Conservation (phyloP, 1,284 basidiomycete genomes). For the Ganoderma lucidum region DNA sequence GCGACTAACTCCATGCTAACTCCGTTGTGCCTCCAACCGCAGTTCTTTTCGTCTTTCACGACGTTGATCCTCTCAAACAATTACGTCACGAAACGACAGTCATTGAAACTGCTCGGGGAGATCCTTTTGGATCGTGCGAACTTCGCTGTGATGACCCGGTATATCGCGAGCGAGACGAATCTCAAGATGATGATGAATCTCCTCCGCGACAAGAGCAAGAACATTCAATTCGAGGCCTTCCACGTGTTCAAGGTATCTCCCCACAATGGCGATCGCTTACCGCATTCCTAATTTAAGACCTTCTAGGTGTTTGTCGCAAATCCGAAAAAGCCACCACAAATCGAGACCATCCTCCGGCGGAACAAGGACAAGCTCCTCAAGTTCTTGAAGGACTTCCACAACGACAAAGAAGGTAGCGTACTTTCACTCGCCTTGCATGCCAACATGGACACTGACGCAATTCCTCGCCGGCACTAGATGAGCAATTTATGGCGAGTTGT, state of each 20-base stretch:
- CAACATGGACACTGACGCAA: conserved; percentile 10
- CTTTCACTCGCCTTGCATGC: conserved; percentile 1
- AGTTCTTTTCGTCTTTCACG: conserved; percentile 97
- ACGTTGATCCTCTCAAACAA: conserved; percentile 92
- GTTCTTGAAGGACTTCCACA: conserved; percentile 95
- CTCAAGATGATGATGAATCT: conserved; percentile 99
- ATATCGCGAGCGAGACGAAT: conserved; percentile 92
- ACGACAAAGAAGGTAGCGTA: conserved; percentile 91
- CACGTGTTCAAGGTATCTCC: conserved; percentile 96
- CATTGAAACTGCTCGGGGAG: conserved; percentile 97
- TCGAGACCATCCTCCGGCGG: conserved; percentile 89
- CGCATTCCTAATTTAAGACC: neutral
- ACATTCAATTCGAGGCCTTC: conserved; percentile 99
- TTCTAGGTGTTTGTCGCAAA: conserved; percentile 96
- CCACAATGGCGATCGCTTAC: neutral
- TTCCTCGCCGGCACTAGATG: conserved; percentile 60
- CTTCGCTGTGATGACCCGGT: conserved; percentile 98
- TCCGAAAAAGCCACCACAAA: conserved; percentile 97
- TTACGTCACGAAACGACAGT: conserved; percentile 99
- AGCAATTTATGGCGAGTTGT: conserved; percentile 84
- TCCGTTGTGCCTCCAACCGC: conserved; percentile 16
- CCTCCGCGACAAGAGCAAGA: conserved; percentile 95
- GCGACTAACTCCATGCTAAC: conserved; percentile 2
- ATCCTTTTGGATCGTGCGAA: conserved; percentile 97
- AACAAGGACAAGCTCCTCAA: conserved; percentile 94